These are phyloP conservation scores for Sporothrix pallida DNA, from an alignment of 2,329 filamentous ascomycete genomes.

Conservation along the genomic window DNA sequence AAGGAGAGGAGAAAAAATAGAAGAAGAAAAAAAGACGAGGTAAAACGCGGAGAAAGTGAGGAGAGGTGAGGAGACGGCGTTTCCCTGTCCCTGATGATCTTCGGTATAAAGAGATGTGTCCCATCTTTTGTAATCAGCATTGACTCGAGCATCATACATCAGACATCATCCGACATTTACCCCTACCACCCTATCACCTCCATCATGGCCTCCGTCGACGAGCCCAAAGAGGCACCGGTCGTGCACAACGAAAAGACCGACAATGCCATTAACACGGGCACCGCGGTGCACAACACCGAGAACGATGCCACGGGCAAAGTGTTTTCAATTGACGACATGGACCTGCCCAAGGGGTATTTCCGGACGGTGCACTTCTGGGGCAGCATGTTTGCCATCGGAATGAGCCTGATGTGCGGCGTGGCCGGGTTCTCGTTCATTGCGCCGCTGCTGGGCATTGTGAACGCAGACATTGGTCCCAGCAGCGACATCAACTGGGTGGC, in stretches of 20 bases:
- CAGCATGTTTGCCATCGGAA: slow-evolving; percentile 35
- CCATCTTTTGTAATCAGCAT: neutral
- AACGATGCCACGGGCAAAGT: slow-evolving; percentile 27
- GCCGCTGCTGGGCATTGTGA: slow-evolving; percentile 34
- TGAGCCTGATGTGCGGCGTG: slow-evolving; percentile 41
- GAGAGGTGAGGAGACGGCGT: neutral
- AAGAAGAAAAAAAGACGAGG: neutral
- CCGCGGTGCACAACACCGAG: neutral
- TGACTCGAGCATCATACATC: too few relatives aligned
- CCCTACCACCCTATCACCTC: neutral
- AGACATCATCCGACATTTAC: too few relatives aligned
- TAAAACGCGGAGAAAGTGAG: neutral
- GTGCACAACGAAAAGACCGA: slow-evolving; percentile 3
- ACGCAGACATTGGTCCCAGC: slow-evolving; percentile 33
- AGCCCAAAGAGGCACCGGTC: neutral
- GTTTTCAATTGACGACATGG: slow-evolving; percentile 31
- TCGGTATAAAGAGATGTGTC: neutral
- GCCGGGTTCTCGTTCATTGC: slow-evolving; percentile 43
- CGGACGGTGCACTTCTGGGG: slow-evolving; percentile 30
- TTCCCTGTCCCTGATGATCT: neutral
- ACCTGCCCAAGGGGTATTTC: slow-evolving; percentile 34
- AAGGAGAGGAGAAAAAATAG: neutral
- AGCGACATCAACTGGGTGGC: slow-evolving; percentile 43
- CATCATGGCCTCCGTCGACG: neutral
- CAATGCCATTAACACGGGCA: neutral